Conservation (phyloP, 169 alveolate genomes). For the Plasmodium blacklocki region DNA sequence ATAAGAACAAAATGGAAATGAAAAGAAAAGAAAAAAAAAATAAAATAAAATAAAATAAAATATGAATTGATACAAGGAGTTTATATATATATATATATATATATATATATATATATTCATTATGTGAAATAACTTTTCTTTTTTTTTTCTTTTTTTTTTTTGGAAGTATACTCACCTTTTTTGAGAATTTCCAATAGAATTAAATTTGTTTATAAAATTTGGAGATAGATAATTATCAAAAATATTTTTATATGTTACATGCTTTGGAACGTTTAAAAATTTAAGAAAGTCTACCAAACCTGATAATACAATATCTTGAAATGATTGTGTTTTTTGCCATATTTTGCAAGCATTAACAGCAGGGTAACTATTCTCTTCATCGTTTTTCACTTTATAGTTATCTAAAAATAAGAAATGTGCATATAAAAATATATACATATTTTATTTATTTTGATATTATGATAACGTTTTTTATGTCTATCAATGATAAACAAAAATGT, state of each 20-base stretch:
- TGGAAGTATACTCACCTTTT: constrained; percentile 14
- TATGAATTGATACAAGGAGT: neutral
- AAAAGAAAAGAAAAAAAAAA: too few relatives aligned
- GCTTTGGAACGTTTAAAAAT: constrained; percentile 83
- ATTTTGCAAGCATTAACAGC: constrained; percentile 85
- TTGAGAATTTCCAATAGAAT: constrained; percentile 52
- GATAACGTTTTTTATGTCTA: neutral
- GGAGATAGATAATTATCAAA: constrained; percentile 81
- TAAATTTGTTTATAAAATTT: constrained; percentile 79
- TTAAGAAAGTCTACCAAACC: constrained; percentile 84
- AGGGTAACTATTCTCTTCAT: constrained; percentile 81
- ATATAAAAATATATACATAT: too few relatives aligned
- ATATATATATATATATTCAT: neutral
- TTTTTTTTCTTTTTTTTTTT: neutral
- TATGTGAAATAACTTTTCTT: neutral
- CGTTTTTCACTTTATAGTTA: constrained; percentile 82
- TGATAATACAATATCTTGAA: constrained; percentile 82
- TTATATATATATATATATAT: neutral
- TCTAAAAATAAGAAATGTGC: constrained; percentile 65
- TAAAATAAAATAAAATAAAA: neutral
- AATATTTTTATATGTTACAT: constrained; percentile 81
- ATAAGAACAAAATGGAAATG: neutral
- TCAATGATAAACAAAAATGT: too few relatives aligned
- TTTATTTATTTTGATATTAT: too few relatives aligned
- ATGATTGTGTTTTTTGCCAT: constrained; percentile 87